Percentiles rank a stretch among this genome's conserved stretches.
These are phyloP conservation scores for Ophiostoma australiae DNA, from an alignment of 2,329 filamentous ascomycete species.

Conservation along the genomic window DNA sequence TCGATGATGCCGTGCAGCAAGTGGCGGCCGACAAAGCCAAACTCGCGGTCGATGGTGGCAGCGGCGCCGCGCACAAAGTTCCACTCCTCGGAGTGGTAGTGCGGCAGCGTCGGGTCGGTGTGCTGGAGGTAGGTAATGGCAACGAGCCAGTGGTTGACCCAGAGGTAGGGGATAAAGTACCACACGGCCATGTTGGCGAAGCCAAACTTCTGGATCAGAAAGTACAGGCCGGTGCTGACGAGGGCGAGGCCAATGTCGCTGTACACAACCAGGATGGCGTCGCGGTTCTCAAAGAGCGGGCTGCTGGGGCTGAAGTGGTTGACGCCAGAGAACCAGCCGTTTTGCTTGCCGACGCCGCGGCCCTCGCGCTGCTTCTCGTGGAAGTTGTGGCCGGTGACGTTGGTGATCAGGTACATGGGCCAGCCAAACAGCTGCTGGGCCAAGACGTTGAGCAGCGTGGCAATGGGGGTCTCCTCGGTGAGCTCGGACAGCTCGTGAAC, in stretches of 20 bases:
- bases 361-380: slow-evolving; percentile 89
- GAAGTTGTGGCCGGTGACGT: slow-evolving; percentile 94
- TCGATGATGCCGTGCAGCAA: slow-evolving; percentile 93
- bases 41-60: slow-evolving; percentile 92
- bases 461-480: slow-evolving; percentile 88
- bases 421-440: slow-evolving; percentile 87
- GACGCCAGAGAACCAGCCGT: slow-evolving; percentile 73
- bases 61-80: slow-evolving; percentile 89
- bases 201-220: slow-evolving; percentile 71
- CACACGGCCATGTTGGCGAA: slow-evolving; percentile 84
- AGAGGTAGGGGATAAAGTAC: slow-evolving; percentile 93
- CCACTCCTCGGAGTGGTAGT: slow-evolving; percentile 82
- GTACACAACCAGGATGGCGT: slow-evolving; percentile 78
- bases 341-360: slow-evolving; percentile 85
- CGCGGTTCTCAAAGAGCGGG: slow-evolving; percentile 86
- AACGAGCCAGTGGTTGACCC: slow-evolving; percentile 99
- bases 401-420: slow-evolving; percentile 85
- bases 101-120: slow-evolving; percentile 86
- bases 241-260: slow-evolving; percentile 78
- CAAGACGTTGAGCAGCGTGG: slow-evolving; percentile 68
- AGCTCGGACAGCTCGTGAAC: slow-evolving; percentile 82
- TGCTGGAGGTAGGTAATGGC: slow-evolving; percentile 96
- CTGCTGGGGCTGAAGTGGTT: slow-evolving; percentile 92
- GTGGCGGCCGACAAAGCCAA: slow-evolving; percentile 86
- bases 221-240: slow-evolving; percentile 56